Base-by-base conservation (phyloP, 139 green algal genomes). In the Nannochloris sp. region DNA sequence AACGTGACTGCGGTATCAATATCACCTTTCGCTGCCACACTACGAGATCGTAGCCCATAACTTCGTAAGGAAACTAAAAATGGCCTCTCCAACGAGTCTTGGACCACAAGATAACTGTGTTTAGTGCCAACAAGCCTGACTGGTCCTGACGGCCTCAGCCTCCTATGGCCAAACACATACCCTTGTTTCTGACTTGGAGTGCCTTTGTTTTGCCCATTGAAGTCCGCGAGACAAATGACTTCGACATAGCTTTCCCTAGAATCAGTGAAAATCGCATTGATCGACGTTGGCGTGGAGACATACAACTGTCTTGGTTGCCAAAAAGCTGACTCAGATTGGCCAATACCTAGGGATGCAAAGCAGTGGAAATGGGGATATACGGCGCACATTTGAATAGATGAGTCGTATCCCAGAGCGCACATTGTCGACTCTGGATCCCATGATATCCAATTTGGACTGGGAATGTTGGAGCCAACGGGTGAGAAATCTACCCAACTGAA, bases 251-350 rank as follows among this genome's bases (percentile, higher is more conserved):
- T 4, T 34, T 66, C 44, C 5, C 57, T 48, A 7, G 70, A 65
- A 60, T 77, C 70, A 10, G 70, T 64, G 60, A 83, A 81, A 8
- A 72, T 60, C 14, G 61, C 57, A 25, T 76, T 60, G 21, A 80
- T 15, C 5, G 46, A 57, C 49, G 61, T 61, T 6, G 58, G 71
- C 8, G 67, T 75, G 29, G 72, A 57, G 57, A 80, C 50, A 51
- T 70, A 81, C n/a, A 84, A 68, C 64, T 81, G 71, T 2, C 72
- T 67, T 37, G 60, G 61, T 36, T 79, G 77, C 78, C 78, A 84
- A 16, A 76, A 40, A 24, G 73, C 76, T 64, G 63, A 57, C 44
- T 54, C 29, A 10, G 64, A 40, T 4, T 73, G 46, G 5, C 54
- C 36, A 16, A 73, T 49, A 5, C 64, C 61, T 6, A 84, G 48